Conservation (phyloP, 371 early-diverging fungal genomes). For the Mortierella sp. region DNA sequence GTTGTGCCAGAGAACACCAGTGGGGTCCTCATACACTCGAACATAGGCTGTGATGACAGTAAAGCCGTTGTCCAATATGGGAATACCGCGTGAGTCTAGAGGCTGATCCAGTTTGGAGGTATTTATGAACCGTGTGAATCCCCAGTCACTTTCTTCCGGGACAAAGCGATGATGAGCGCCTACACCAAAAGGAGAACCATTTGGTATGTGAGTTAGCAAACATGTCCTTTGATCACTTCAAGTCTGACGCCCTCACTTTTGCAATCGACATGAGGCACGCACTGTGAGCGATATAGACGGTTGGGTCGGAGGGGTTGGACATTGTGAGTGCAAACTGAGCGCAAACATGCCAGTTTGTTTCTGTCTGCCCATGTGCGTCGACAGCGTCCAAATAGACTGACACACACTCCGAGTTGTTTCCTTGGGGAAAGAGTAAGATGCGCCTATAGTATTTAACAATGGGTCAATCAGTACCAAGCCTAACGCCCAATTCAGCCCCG, state of each 20-base stretch:
- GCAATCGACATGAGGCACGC: background rate
- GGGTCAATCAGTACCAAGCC: no score
- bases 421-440: constrained; percentile 90
- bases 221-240: background rate
- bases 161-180: constrained; percentile 88
- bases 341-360: constrained; percentile 84
- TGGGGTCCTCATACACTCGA: constrained; percentile 85
- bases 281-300: constrained; percentile 53
- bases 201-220: no score
- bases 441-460: constrained; percentile 70
- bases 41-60: constrained; percentile 81
- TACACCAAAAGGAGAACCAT: constrained; percentile 38
- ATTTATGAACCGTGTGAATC: constrained; percentile 86
- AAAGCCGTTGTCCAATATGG: constrained; percentile 76
- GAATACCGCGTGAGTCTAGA: constrained; percentile 60
- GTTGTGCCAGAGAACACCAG: constrained; percentile 95
- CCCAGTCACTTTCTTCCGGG: constrained; percentile 92
- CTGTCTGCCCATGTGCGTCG: constrained; percentile 64
- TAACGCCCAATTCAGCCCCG: no score
- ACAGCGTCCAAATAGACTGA: constrained; percentile 89
- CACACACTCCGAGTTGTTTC: constrained; percentile 81
- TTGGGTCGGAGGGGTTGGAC: constrained; percentile 80
- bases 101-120: constrained; percentile 59
- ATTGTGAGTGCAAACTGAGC: constrained; percentile 87
- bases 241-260: background rate